Conservation (phyloP, 495 filamentous ascomycete genomes). For the Choiromyces venosus region DNA sequence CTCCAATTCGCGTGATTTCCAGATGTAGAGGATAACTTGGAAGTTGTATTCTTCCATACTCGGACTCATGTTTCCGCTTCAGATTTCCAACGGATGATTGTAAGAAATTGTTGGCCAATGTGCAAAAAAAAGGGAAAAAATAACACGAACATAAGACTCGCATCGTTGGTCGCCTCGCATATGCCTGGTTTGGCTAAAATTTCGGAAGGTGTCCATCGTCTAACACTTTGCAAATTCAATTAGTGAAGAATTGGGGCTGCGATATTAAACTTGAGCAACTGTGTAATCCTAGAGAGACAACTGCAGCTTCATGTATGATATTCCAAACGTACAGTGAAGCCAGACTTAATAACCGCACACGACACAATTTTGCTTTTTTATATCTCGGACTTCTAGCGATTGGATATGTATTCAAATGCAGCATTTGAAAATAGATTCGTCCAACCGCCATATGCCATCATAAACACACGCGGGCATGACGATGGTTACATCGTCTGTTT, state of each 20-base stretch:
- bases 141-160: background rate
- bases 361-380: background rate
- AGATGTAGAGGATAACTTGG: background rate
- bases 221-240: background rate
- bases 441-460: background rate
- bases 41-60: background rate
- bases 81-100: background rate
- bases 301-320: background rate
- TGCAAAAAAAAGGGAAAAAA: background rate
- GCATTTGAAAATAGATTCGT: background rate
- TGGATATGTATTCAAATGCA: background rate
- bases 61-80: background rate
- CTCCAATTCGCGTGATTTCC: background rate
- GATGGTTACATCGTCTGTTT: background rate
- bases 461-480: background rate
- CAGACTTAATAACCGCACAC: background rate
- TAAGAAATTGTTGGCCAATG: background rate
- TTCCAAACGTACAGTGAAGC: background rate
- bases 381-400: background rate
- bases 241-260: background rate
- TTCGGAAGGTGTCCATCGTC: background rate
- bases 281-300: background rate
- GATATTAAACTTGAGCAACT: background rate
- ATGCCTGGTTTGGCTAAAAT: background rate
- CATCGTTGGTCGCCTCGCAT: background rate